Evolutionary conservation across 2,329 filamentous ascomycete genomes (phyloP), one percentile per base, ranked within the genome.

Genomic region (Diaporthe vexans): DNA sequence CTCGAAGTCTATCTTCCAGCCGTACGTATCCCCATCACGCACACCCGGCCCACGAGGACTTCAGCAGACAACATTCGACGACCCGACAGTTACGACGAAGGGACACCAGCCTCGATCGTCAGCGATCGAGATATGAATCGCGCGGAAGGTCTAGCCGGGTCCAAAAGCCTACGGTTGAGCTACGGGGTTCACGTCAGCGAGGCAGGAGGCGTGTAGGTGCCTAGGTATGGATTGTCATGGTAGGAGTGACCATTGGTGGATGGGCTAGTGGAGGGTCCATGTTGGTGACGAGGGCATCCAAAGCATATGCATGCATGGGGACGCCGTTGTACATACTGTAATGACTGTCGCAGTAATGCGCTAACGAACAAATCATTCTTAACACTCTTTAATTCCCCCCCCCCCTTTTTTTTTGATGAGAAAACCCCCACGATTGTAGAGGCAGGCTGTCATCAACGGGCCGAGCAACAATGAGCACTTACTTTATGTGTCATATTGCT

Each of bases 1-100:
- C 40, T 51, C 67, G 21, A 17, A 83, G 76, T 79, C 80, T 48
- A 65, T 78, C 52, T 4, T 54, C 70, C 11, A 48, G 33, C 52
- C 72, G 70, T 11, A 52, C 72, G 33, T 70, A 75, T 21, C 70
- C 75, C n/a, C 75, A 75, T 43, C 71, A 76, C 58, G n/a, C 71
- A 17, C 71, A 76, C 63, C 73, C 46, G 26, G 71, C 37, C 19
- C 59, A 67, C 37, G 52, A 71, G 58, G 43, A 74, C 51, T 43
- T 48, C n/a, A 68, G 72, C 51, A 74, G 48, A 48, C 56, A 69
- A 26, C 73, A 58, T 37, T 65, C 61, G 21, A 71, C 29, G 13
- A 63, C 59, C 9, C 74, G 72, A 69, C 74, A 74, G 37, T 43
- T 69, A 4, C 74, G 74, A 58, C 59, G 68, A 33, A 63, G 68